Evolutionary conservation across 352 stramenopile genomes (phyloP).

Genomic region (Globisporangium nunn): DNA sequence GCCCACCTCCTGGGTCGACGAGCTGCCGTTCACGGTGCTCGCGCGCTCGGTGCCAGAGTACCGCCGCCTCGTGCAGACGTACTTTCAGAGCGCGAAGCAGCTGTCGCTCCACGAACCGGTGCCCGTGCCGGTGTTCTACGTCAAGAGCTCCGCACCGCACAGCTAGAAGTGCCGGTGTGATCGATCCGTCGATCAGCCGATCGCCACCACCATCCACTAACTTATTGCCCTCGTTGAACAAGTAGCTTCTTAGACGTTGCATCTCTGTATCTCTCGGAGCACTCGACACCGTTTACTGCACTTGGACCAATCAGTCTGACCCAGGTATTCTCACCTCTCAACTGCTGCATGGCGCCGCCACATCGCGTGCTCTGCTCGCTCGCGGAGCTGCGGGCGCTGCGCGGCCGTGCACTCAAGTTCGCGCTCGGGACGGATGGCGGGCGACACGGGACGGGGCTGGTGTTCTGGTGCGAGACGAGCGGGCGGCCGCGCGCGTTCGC

Average conservation of each 20-base stretch:
- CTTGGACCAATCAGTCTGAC: no score
- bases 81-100: slow-evolving; percentile 37
- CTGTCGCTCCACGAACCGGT: slow-evolving; percentile 64
- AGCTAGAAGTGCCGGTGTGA: not conserved
- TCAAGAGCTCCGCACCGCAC: slow-evolving; percentile 20
- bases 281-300: not conserved
- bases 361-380: slow-evolving; percentile 53
- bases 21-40: slow-evolving; percentile 29
- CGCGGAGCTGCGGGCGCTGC: slow-evolving; percentile 29
- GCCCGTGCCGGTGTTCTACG: slow-evolving; percentile 45
- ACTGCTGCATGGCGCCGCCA: not conserved
- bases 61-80: slow-evolving; percentile 55
- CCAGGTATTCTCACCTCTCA: not conserved
- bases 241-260: no score
- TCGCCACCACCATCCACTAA: not conserved
- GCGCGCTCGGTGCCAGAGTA: slow-evolving; percentile 63
- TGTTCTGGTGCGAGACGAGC: slow-evolving; percentile 45
- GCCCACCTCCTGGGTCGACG: slow-evolving; percentile 6
- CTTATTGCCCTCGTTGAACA: not conserved
- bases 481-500: slow-evolving; percentile 43
- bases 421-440: slow-evolving; percentile 17
- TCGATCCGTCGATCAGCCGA: not conserved
- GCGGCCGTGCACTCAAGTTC: slow-evolving; percentile 58
- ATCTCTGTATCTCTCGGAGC: not conserved
- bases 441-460: slow-evolving; percentile 41